Evolutionary conservation across 345 rosid genomes (phyloP).

Genomic region (Euphorbia lathyris): DNA sequence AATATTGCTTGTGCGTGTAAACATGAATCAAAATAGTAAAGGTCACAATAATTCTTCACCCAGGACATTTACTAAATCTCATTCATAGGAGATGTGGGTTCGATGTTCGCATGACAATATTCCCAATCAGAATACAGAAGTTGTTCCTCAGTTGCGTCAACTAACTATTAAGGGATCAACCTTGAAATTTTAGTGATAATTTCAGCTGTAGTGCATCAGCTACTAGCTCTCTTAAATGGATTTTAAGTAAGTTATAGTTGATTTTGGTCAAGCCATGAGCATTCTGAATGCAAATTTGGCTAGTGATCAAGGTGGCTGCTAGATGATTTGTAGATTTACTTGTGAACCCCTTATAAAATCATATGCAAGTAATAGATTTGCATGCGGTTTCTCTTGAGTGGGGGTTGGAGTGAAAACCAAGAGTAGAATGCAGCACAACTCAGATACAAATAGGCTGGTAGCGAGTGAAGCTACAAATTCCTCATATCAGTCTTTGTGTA

Average conservation of each 20-base stretch:
- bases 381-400: neutral
- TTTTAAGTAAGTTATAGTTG: neutral
- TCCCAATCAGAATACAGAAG: neutral
- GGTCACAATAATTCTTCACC: neutral
- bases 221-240: neutral
- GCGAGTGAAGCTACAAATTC: conserved; percentile 6
- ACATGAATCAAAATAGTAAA: neutral
- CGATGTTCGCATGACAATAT: neutral
- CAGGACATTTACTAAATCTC: neutral
- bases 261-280: neutral
- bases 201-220: neutral
- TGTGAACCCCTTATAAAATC: neutral
- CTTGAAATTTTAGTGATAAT: neutral
- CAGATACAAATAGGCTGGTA: neutral
- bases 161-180: neutral
- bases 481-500: conserved; percentile 1
- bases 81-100: neutral
- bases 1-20: conserved; percentile 12
- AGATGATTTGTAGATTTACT: conserved; percentile 1
- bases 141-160: neutral
- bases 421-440: neutral
- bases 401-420: neutral
- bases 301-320: neutral
- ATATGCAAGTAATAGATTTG: neutral
- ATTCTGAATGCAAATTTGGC: neutral